phyloP scores from a whole-genome alignment of 2,329 filamentous ascomycete species.

The Chalaropsis thielavioides region DNA sequence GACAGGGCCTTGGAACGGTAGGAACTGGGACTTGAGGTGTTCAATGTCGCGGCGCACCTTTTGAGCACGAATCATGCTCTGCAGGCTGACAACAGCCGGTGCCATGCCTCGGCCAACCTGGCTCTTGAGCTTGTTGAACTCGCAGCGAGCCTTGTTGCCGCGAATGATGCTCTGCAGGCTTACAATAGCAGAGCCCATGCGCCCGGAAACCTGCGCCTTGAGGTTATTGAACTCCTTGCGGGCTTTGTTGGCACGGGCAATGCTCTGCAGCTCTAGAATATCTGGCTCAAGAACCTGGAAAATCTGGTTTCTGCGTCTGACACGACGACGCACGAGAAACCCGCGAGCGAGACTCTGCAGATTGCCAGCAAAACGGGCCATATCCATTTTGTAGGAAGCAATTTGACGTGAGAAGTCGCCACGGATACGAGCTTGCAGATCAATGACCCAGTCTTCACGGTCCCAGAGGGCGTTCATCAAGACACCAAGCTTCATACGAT shows the following conservation, averaged over 20 bases:
- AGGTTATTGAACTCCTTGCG: constrained; percentile 2
- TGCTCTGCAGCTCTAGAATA: constrained; percentile 65
- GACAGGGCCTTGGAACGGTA: constrained; percentile 47
- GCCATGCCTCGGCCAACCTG: constrained; percentile 10
- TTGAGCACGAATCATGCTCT: constrained; percentile 62
- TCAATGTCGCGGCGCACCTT: constrained; percentile 47
- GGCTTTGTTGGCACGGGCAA: constrained; percentile 12
- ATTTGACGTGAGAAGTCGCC: constrained; percentile 81
- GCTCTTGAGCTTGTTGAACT: constrained; percentile 12
- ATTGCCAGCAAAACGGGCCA: constrained; percentile 64
- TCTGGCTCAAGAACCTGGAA: constrained; percentile 58
- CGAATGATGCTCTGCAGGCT: constrained; percentile 2
- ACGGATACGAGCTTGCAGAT: constrained; percentile 74
- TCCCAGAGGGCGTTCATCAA: constrained; percentile 88
- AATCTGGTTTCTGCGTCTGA: constrained; percentile 47
- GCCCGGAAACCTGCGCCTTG: neutral
- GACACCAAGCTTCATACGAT: constrained; percentile 61
- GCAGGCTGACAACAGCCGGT: constrained; percentile 58
- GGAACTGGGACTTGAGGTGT: constrained; percentile 43
- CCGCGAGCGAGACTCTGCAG: constrained; percentile 71
- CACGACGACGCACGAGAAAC: constrained; percentile 51
- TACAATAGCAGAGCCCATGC: neutral
- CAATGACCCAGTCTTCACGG: constrained; percentile 58
- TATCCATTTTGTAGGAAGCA: constrained; percentile 63
- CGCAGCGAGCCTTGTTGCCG: constrained; percentile 5